Base-by-base conservation (phyloP, 169 alveolate species). In the Cryptosporidium sp. region DNA sequence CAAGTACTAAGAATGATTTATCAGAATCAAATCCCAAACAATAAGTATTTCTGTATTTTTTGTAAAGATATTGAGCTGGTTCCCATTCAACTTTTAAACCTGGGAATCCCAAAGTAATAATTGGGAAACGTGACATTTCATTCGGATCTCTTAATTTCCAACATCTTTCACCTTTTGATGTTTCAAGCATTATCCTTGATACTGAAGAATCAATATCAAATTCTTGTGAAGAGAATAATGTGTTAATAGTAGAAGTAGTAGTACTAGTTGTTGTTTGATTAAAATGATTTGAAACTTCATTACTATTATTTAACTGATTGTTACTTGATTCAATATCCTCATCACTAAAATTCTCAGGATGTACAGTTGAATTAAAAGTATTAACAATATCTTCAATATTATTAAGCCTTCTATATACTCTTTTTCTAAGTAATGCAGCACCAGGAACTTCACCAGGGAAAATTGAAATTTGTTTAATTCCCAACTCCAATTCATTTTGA, bases 361-460 rank as follows among this genome's bases (percentile, higher is more conserved):
- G 45, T 26, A 80, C 89, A n/a, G 65, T 65, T 61, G 89, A 61
- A 31, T 80, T 65, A 48, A 80, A 80, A 39, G 35, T 65, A 2
- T 9, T 65, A 7, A 45, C n/a, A 23, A 65, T n/a, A 44, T 70
- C 73, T 21, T 37, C 73, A 44, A 45, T 26, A 39, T n/a, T 44
- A 29, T n/a, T n/a, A 23, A 70, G 62, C 39, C 9, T 80, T 65
- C 73, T 42, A 45, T 62, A 80, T n/a, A 80, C 48, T 39, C 89
- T 80, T 37, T 65, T 80, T 80, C 89, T 62, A 26, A 3, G 75
- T 16, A 80, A 23, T 14, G 89, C 89, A 29, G 89, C 89, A 18
- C 89, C 89, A 29, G 89, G 89, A 10, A 80, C 56, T 6, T 80
- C 89, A 39, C 89, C 89, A 26, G 89, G 89, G 75, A 80, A 80